A percentile compares a stretch with the other conserved stretches of the same genome.
Evolutionary conservation across 129 eudicot species (phyloP).

Genomic region (Logfia minima): DNA sequence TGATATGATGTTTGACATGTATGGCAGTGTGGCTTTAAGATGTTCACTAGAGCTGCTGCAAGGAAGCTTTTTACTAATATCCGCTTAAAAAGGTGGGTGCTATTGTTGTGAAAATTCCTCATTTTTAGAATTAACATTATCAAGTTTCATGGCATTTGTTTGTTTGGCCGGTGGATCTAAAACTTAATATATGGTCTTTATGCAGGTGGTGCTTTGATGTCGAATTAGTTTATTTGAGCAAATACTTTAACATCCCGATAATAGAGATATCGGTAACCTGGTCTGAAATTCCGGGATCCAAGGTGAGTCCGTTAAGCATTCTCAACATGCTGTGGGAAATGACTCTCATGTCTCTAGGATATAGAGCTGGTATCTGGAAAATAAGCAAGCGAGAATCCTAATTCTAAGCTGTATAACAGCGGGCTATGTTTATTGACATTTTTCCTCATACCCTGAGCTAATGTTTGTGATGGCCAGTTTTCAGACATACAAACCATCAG

Average conservation of each 20-base stretch:
- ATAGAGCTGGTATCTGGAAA: slow-evolving; percentile 88
- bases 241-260: slow-evolving; percentile 65
- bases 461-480: slow-evolving; percentile 3
- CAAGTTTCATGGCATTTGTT: background rate
- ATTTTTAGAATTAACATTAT: background rate
- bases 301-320: slow-evolving; percentile 77
- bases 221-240: slow-evolving; percentile 80
- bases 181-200: slow-evolving; percentile 11
- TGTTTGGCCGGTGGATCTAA: background rate
- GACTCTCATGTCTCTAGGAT: slow-evolving; percentile 91
- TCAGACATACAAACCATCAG: slow-evolving; percentile 8
- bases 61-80: slow-evolving; percentile 88
- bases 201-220: slow-evolving; percentile 99
- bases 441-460: background rate
- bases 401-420: slow-evolving; percentile 6
- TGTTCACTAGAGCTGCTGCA: slow-evolving; percentile 99
- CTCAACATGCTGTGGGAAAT: slow-evolving; percentile 97
- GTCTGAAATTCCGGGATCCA: slow-evolving; percentile 97
- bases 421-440: background rate
- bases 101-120: background rate
- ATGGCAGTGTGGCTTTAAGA: slow-evolving; percentile 96
- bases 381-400: slow-evolving; percentile 37
- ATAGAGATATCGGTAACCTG: slow-evolving; percentile 82
- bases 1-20: slow-evolving; percentile 8
- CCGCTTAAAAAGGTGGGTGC: slow-evolving; percentile 73